These are phyloP conservation scores for Microcyclosporella mali DNA, from an alignment of 2,329 filamentous ascomycete genomes.

Conservation along the genomic window DNA sequence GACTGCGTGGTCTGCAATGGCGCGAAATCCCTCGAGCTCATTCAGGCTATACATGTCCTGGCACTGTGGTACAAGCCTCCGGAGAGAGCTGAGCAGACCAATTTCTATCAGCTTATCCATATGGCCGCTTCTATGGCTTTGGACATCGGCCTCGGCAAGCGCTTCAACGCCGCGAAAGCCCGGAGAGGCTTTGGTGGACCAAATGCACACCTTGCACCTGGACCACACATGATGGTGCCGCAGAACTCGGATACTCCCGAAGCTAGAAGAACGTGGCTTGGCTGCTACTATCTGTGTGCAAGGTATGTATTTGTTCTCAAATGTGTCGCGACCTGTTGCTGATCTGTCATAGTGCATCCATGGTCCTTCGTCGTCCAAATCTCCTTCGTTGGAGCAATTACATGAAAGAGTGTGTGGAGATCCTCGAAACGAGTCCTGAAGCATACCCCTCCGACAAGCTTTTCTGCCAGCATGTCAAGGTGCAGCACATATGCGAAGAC, in stretches of 20 bases:
- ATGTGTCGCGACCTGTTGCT: constrained; percentile 1
- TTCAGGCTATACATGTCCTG: constrained; percentile 69
- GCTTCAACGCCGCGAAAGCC: constrained; percentile 35
- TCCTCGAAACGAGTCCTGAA: constrained; percentile 51
- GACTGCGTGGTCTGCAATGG: constrained; percentile 68
- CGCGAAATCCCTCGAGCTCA: constrained; percentile 74
- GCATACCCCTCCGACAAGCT: constrained; percentile 51
- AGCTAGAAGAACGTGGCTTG: constrained; percentile 53
- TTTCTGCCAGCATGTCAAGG: constrained; percentile 52
- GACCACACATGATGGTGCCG: constrained; percentile 22
- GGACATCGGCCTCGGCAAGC: constrained; percentile 69
- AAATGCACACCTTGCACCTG: constrained; percentile 30
- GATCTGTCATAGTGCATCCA: constrained; percentile 43
- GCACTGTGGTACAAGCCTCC: constrained; percentile 84
- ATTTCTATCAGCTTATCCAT: constrained; percentile 83
- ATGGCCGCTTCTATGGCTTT: constrained; percentile 75
- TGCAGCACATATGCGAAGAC: constrained; percentile 54
- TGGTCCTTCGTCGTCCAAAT: constrained; percentile 53
- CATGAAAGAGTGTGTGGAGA: constrained; percentile 56
- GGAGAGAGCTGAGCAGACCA: constrained; percentile 75
- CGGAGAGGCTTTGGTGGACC: constrained; percentile 31
- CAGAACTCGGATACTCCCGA: constrained; percentile 50
- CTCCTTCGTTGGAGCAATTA: constrained; percentile 57
- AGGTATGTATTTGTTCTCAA: constrained; percentile 34
- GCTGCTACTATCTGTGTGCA: constrained; percentile 56